Evolutionary conservation across 192 early-diverging fungal genomes (phyloP).

Genomic region (Coemansia sp.): DNA sequence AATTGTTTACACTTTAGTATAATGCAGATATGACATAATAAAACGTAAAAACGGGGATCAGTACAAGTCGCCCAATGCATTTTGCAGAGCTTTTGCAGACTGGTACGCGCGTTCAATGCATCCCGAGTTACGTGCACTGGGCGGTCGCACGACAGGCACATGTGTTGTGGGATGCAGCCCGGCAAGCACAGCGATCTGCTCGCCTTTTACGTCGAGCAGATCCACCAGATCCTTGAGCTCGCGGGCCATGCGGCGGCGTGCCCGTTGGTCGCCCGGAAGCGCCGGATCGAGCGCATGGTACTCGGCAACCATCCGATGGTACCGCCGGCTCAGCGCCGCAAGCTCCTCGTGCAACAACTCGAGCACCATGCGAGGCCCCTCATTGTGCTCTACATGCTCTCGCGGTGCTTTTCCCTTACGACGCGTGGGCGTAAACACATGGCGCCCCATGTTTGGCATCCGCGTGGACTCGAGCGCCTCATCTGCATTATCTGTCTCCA

Average conservation of each 20-base stretch:
- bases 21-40: not conserved
- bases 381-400: not conserved
- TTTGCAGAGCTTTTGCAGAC: constrained; percentile 43
- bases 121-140: not conserved
- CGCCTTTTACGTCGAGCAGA: constrained; percentile 50
- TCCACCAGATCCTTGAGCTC: constrained; percentile 55
- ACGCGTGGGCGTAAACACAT: constrained; percentile 40
- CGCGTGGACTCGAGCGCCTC: not conserved
- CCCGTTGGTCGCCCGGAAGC: constrained; percentile 18
- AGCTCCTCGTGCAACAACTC: constrained; percentile 46
- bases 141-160: no score
- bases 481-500: constrained; percentile 32
- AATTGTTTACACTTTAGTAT: no score
- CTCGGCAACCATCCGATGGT: constrained; percentile 41
- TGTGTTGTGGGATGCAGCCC: constrained; percentile 22
- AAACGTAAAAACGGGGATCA: not conserved
- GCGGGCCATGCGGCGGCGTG: constrained; percentile 32
- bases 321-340: constrained; percentile 50
- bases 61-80: constrained; percentile 44
- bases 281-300: constrained; percentile 34
- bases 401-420: not conserved
- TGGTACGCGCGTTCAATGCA: constrained; percentile 29
- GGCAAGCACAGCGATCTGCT: constrained; percentile 50
- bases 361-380: constrained; percentile 22
- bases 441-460: constrained; percentile 4